A percentile compares a stretch with the other conserved stretches of the same genome.
Conservation (phyloP, 2,329 filamentous ascomycete genomes). For the Phymatotrichopsis omnivora region DNA sequence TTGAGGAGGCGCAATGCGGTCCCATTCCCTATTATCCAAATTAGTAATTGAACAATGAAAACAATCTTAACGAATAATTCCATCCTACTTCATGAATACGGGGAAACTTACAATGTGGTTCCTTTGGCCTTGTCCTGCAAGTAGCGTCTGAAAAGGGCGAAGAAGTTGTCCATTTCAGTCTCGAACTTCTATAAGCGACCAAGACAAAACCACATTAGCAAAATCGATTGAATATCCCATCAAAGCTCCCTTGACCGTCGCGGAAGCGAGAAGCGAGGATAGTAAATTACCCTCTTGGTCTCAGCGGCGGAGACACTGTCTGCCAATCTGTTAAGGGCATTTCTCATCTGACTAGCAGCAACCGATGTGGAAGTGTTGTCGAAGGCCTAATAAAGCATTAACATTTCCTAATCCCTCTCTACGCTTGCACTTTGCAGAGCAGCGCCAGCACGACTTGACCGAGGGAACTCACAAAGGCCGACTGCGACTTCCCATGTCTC, state of each 20-base stretch:
- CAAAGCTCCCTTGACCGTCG: too few species aligned
- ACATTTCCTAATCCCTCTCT: background rate
- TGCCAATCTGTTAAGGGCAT: slow-evolving; percentile 82
- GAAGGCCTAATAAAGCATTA: slow-evolving; percentile 60
- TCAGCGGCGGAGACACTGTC: slow-evolving; percentile 78
- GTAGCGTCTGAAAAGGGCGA: slow-evolving; percentile 94
- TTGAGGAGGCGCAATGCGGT: slow-evolving; percentile 87
- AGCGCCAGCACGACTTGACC: background rate
- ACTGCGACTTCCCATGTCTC: slow-evolving; percentile 47
- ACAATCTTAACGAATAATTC: too few species aligned
- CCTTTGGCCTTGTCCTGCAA: slow-evolving; percentile 98
- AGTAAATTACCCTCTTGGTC: slow-evolving; percentile 77
- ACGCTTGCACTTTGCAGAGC: background rate
- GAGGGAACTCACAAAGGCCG: slow-evolving; percentile 43
- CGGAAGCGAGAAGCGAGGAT: too few species aligned
- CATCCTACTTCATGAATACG: slow-evolving; percentile 5
- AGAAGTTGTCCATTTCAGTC: slow-evolving; percentile 99
- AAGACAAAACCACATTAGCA: slow-evolving; percentile 3
- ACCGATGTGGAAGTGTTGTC: slow-evolving; percentile 99
- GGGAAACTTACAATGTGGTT: slow-evolving; percentile 59
- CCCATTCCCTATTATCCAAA: slow-evolving; percentile 63
- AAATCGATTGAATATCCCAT: slow-evolving; percentile 20
- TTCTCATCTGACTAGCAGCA: slow-evolving; percentile 97
- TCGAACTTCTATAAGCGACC: slow-evolving; percentile 75
- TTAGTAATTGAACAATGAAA: background rate